Percentiles rank a stretch among this genome's conserved stretches.
Conservation (phyloP, 345 rosid species). For the Euphorbia lathyris region DNA sequence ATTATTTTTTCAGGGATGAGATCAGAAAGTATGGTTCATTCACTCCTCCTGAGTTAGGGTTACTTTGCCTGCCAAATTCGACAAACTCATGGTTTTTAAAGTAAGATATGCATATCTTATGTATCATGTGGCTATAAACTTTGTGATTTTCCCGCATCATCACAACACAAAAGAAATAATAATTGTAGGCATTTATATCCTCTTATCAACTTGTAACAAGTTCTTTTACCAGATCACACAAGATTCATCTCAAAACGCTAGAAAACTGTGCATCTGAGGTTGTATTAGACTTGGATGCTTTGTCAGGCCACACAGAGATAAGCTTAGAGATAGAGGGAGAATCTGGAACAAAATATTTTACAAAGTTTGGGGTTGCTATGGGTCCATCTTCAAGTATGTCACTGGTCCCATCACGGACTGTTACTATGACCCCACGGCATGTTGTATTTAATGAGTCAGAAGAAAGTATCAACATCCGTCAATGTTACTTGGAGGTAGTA, state of each 20-base stretch:
- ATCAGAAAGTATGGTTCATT: conserved; percentile 39
- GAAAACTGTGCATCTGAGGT: conserved; percentile 56
- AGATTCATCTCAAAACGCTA: conserved; percentile 50
- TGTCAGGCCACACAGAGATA: conserved; percentile 85
- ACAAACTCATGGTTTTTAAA: conserved; percentile 68
- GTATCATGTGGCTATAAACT: conserved; percentile 5
- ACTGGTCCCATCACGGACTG: conserved; percentile 56
- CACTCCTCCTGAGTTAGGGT: conserved; percentile 64
- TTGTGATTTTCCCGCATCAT: neutral
- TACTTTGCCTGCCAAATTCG: conserved; percentile 62
- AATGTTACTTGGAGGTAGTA: conserved; percentile 70
- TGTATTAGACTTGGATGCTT: conserved; percentile 65
- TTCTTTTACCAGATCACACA: conserved; percentile 55
- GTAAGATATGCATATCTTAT: conserved; percentile 37
- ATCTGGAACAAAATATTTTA: conserved; percentile 48
- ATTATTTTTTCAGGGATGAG: conserved; percentile 59
- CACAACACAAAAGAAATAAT: neutral
- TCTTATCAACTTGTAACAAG: conserved; percentile 4
- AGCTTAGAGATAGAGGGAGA: conserved; percentile 58
- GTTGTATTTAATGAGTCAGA: conserved; percentile 67
- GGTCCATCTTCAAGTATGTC: conserved; percentile 49
- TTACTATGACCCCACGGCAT: conserved; percentile 72
- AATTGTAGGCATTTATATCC: neutral
- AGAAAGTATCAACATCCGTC: conserved; percentile 63
- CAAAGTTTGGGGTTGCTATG: conserved; percentile 72